Conservation (phyloP, 345 rosid species). For the Pistacia vera region DNA sequence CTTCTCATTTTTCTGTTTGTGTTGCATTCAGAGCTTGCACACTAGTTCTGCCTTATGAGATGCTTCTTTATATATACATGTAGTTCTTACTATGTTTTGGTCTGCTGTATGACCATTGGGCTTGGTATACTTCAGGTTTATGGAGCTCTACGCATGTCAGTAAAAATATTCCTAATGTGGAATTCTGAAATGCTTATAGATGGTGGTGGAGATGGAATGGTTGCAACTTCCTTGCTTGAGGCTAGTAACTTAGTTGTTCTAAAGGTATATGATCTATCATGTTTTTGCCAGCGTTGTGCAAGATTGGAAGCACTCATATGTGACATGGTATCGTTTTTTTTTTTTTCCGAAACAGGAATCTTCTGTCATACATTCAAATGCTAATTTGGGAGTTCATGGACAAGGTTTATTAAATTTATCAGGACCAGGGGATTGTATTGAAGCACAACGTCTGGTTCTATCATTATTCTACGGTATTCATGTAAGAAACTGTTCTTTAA, state of each 20-base stretch:
- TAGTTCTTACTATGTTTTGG: not conserved
- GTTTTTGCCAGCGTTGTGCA: conserved; percentile 17
- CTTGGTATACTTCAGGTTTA: conserved; percentile 60
- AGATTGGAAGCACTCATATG: conserved; percentile 15
- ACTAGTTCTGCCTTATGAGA: conserved; percentile 5
- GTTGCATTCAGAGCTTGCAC: conserved; percentile 4
- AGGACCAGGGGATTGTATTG: conserved; percentile 86
- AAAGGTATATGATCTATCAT: conserved; percentile 50
- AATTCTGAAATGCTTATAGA: conserved; percentile 87
- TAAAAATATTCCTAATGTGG: conserved; percentile 96
- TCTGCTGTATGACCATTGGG: conserved; percentile 17
- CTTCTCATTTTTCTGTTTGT: not conserved
- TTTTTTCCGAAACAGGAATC: conserved; percentile 55
- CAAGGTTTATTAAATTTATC: conserved; percentile 95
- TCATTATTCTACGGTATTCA: conserved; percentile 89
- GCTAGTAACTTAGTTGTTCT: conserved; percentile 91
- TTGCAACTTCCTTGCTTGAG: conserved; percentile 89
- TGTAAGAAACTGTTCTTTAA: conserved; percentile 50
- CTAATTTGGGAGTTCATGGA: conserved; percentile 96
- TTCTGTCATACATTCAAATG: conserved; percentile 91
- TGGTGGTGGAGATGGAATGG: conserved; percentile 80
- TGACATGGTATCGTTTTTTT: conserved; percentile 16
- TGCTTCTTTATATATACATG: not conserved
- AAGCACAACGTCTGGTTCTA: conserved; percentile 94
- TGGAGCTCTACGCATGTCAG: conserved; percentile 97